Evolutionary conservation across 148 eudicot species (phyloP), one percentile per base, ranked within the genome.

Genomic region (Mesembryanthemum crystallinum): DNA sequence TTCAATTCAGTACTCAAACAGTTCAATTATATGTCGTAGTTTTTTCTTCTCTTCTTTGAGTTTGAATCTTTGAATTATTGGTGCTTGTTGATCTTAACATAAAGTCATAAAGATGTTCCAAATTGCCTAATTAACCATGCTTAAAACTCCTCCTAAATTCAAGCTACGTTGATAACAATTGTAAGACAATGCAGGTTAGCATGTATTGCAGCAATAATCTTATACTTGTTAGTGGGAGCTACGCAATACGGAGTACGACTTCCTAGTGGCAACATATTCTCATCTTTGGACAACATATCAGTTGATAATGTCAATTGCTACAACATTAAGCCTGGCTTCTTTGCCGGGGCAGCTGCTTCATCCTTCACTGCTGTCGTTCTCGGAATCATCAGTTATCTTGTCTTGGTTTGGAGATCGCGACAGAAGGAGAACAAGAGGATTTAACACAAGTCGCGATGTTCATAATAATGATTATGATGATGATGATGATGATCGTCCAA

Each of bases 371-470:
- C 69, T 32, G 67, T 37, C 28, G 15, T 59, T 7, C 74, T 74
- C 28, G 78, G 77, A 59, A 74, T 79, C 69, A 51, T 68, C 30
- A 74, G 74, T 61, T 79, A 79, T 51, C 24, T 58, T 24, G 32
- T 42, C 27, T 67, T 67, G 8, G 54, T 73, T 59, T 59, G 14
- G 20, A 52, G 49, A 32, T n/a, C n/a, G n/a, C n/a, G 27, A 61
- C 43, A 30, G 73, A 1, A 65, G 70, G 62, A 30, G 58, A 37
- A 45, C 49, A 55, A 60, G 71, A 75, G 5, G 51, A 52, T 9
- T 21, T 30, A 63, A 42, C 18, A 61, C 33, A 2, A 11, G 23
- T 23, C 7, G 13, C 23, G 32, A 47, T 0, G 7, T 6, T 32
- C 61, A 21, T 52, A 72, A 52, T 72, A 43, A 72, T 8, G 64